Base-by-base conservation (phyloP, 2,329 filamentous ascomycete species). In the Fusarium sarcochroum region DNA sequence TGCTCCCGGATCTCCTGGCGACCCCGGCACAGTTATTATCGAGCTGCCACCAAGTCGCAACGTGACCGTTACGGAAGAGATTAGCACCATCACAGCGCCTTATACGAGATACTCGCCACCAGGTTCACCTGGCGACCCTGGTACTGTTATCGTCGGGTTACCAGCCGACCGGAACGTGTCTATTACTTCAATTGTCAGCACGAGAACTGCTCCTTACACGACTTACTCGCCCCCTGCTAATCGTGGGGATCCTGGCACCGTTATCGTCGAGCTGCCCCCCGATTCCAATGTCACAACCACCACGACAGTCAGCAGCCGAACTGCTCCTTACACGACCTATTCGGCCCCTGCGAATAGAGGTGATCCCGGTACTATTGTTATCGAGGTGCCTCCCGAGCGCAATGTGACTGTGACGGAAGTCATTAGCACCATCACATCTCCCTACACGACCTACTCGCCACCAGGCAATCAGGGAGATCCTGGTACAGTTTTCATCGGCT, bases 391-490 rank as follows among this genome's bases (percentile, higher is more conserved):
- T 5, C 55, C 61, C 9, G 55, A 48, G 15, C 49, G 25, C n/a
- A 66, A 60, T 17, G 55, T 66, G 10, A 66, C 63, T 17, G 52
- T 68, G 4, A 68, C 65, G 2, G 37, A 60, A 18, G 54, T 60
- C 15, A 35, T 32, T 27, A 56, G 64, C 38, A 49, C 53, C 3
- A 41, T 66, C 5, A 66, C 63, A 2, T 54, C 49, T 11, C 63
- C 61, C 7, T 61, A 51, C 25, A 66, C 63, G 17, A 45, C 32
- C 4, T 66, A 51, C 10, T 61, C 55, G 1, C 34, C 63, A 6
- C 50, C 63, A 20, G 32, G 32, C 3, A 42, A 34, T 8, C 46
- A 30, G 32, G 61, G 61, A 41, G 61, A 64, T 38, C 58, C 61
- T 13, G 61, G 61, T 25, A 66, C 63, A 14, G 44, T 65, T 9